A percentile compares a stretch with the other conserved stretches of the same genome.
These are phyloP conservation scores for Exophiala calicioides DNA, from an alignment of 2,329 filamentous ascomycete species.

Conservation along the genomic window DNA sequence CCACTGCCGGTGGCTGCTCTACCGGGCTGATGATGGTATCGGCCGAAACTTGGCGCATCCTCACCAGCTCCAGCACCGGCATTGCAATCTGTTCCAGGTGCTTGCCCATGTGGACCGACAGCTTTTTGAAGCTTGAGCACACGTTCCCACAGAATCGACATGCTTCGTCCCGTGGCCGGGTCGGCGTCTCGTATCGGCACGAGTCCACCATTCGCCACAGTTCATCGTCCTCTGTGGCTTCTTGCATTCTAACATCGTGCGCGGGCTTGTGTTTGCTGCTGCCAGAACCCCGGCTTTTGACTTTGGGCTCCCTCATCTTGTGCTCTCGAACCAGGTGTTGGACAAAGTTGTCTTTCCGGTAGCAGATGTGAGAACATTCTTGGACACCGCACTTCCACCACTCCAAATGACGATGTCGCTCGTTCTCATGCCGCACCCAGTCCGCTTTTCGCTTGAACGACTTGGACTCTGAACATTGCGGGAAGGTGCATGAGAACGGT, in stretches of 20 bases:
- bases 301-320: slow-evolving; percentile 78
- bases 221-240: slow-evolving; percentile 53
- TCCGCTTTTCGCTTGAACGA: slow-evolving; percentile 95
- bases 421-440: slow-evolving; percentile 93
- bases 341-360: slow-evolving; percentile 86
- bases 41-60: slow-evolving; percentile 42
- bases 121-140: slow-evolving; percentile 85
- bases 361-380: slow-evolving; percentile 80
- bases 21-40: slow-evolving; percentile 70
- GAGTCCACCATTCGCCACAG: slow-evolving; percentile 77
- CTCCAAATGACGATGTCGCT: slow-evolving; percentile 83
- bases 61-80: slow-evolving; percentile 64
- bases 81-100: slow-evolving; percentile 93
- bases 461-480: slow-evolving; percentile 77
- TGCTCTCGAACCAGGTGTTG: slow-evolving; percentile 91
- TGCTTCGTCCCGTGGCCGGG: slow-evolving; percentile 70
- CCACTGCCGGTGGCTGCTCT: slow-evolving; percentile 52
- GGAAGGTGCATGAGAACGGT: slow-evolving; percentile 90
- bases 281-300: slow-evolving; percentile 69
- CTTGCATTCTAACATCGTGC: slow-evolving; percentile 32
- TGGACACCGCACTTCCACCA: slow-evolving; percentile 85
- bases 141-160: slow-evolving; percentile 84
- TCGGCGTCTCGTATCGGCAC: slow-evolving; percentile 70
- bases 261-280: slow-evolving; percentile 56
- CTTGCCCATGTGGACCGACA: slow-evolving; percentile 89